Conservation (phyloP, 108 stramenopile genomes). For the Ochromonas danica region DNA sequence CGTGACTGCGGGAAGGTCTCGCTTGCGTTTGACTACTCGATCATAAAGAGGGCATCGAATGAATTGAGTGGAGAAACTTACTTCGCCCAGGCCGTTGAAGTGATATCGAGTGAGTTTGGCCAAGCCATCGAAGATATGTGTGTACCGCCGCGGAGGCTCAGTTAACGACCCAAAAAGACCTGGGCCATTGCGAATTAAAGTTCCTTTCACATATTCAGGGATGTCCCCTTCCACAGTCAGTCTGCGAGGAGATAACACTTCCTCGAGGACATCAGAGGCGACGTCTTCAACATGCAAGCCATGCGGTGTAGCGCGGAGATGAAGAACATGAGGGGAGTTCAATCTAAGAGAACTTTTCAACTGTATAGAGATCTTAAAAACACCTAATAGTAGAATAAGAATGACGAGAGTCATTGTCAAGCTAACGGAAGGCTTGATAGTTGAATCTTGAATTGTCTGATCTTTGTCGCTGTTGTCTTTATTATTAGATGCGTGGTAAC, state of each 20-base stretch:
- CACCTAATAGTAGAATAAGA: too few species aligned
- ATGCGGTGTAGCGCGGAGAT: too few species aligned
- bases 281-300: neutral
- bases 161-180: neutral
- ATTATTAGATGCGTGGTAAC: too few species aligned
- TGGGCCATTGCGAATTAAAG: neutral
- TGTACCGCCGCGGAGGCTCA: neutral
- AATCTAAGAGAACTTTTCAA: too few species aligned
- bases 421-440: too few species aligned
- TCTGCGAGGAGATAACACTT: neutral
- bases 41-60: neutral
- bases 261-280: neutral
- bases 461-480: too few species aligned
- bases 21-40: neutral
- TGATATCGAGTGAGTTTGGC: neutral
- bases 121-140: neutral
- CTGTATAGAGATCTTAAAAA: too few species aligned
- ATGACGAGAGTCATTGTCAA: too few species aligned
- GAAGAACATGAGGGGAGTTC: too few species aligned
- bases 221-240: neutral
- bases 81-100: neutral
- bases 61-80: neutral
- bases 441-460: too few species aligned
- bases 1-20: neutral
- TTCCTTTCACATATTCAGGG: neutral